Evolutionary conservation across 805 yeast genomes (phyloP), one percentile per base, ranked within the genome.

Genomic region (Suhomyces pyralidae): DNA sequence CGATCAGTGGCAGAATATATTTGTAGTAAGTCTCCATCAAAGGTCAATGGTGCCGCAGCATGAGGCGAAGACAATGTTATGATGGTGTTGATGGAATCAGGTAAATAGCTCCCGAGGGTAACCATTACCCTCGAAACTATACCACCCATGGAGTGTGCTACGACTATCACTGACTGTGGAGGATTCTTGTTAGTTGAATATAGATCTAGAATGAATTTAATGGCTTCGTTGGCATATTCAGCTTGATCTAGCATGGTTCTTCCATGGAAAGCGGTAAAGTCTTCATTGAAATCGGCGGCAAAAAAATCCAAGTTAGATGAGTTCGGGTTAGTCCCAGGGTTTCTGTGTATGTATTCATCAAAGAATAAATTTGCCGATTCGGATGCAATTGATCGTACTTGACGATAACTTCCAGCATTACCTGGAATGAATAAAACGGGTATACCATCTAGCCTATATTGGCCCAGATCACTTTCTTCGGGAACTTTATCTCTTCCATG

Each of bases 81-180:
- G 14, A 93, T 86, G 0, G 97, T 86, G 62, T 89, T 91, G 19
- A 94, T 83, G 1, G 97, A 86, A 20, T 79, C 81, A 3, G 80
- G 80, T 1, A 75, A 61, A 64, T 90, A 92, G 62, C 90, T 92
- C 1, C 90, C 87, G 50, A 93, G 69, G 0, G 96, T 84, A 6
- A 90, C 78, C 82, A 92, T 82, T 0, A 90, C 85, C 53, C 98
- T 77, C 3, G 97, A 88, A 1, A 94, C 98, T 15, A 93, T 81
- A 2, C 99, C 99, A 42, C 99, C 99, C 99, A 93, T 93, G 0
- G 98, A 93, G 71, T 93, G 99, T 2, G 90, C 97, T 0, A 93
- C 58, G 0, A 93, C 65, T 0, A 93, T 81, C 1, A 93, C 96
- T 0, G 97, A 87, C 25, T 68, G 65, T 0, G 94, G 94, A 30